Evolutionary conservation across 2,329 filamentous ascomycete species (phyloP), one percentile per base, ranked within the genome.

Genomic region (Didymosphaeria variabile): DNA sequence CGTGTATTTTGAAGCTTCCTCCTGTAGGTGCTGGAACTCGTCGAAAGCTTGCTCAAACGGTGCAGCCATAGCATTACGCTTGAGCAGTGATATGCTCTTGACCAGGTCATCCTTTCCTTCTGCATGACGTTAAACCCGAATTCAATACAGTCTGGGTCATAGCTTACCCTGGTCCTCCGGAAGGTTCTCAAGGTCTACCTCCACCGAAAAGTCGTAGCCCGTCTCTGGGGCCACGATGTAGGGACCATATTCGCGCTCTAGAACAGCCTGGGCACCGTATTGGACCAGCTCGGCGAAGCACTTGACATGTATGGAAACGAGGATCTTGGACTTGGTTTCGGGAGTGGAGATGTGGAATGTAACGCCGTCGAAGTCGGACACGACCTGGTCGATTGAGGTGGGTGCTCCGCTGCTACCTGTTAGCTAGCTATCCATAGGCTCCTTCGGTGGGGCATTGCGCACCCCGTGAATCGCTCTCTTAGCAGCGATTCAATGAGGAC

Each of bases 281-380:
- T 92, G 88, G 62, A 98, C 87, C 45, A 99, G 87, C 79, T 99
- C 96, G 70, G 88, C 87, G 84, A 90, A 99, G 84, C 95, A 99
- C 83, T 94, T 91, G 79, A 99, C 93, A 79, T 93, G 89, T 73
- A 99, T 91, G 23, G 95, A 99, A 61, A 99, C 89, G 55, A 97
- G 87, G 68, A 99, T 97, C 82, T 96, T 93, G 53, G 92, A 90
- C 85, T 98, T 98, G 64, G 89, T 84, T 79, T 97, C 93, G 61
- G 94, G 95, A 1, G 95, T 99, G 40, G 94, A 98, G 76, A 99
- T 94, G 81, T 99, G 95, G 82, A 98, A 99, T 70, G 92, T 97
- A 72, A 98, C 95, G 77, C 94, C 94, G 82, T 99, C 96, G 77
- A 99, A 99, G 82, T 99, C 95, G 78, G 94, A 98, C 65, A 97